These are phyloP conservation scores for Fusarium anguioides DNA, from an alignment of 2,329 filamentous ascomycete species.

Conservation along the genomic window DNA sequence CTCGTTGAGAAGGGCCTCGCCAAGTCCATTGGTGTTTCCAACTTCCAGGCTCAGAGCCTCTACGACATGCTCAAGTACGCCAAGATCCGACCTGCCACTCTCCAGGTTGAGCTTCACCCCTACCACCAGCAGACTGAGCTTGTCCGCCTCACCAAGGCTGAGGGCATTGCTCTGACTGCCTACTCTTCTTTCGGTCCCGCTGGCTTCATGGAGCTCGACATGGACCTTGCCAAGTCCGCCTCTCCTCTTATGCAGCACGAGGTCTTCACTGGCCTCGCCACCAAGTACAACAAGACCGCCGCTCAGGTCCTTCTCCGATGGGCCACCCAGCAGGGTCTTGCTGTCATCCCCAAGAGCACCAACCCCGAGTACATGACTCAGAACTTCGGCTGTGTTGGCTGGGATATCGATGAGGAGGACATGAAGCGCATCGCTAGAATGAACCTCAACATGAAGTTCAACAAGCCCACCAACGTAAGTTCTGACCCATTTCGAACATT, in stretches of 20 bases:
- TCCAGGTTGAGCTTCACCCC: conserved; percentile 92
- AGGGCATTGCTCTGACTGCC: conserved; percentile 80
- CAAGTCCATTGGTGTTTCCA: conserved; percentile 81
- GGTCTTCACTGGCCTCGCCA: conserved; percentile 71
- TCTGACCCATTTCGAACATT: too few relatives aligned
- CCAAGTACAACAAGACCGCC: conserved; percentile 77
- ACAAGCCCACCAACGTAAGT: conserved; percentile 78
- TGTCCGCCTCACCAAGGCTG: conserved; percentile 73
- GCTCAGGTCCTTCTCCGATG: conserved; percentile 88
- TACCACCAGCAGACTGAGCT: conserved; percentile 83
- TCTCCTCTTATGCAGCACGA: conserved; percentile 77
- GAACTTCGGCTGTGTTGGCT: conserved; percentile 75
- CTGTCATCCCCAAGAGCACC: conserved; percentile 84
- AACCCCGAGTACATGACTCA: conserved; percentile 63
- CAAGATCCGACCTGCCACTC: conserved; percentile 76
- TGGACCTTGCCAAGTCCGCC: conserved; percentile 67
- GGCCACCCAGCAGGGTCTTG: conserved; percentile 84
- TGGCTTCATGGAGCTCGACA: conserved; percentile 81
- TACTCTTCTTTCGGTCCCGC: conserved; percentile 87
- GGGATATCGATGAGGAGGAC: conserved; percentile 74
- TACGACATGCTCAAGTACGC: conserved; percentile 85
- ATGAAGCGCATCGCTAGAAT: conserved; percentile 73
- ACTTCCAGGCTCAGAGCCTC: conserved; percentile 82
- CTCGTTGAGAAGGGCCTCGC: conserved; percentile 76
- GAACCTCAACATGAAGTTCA: conserved; percentile 77